Evolutionary conservation across 2,329 filamentous ascomycete species (phyloP).

Genomic region (Claviceps digitariae): DNA sequence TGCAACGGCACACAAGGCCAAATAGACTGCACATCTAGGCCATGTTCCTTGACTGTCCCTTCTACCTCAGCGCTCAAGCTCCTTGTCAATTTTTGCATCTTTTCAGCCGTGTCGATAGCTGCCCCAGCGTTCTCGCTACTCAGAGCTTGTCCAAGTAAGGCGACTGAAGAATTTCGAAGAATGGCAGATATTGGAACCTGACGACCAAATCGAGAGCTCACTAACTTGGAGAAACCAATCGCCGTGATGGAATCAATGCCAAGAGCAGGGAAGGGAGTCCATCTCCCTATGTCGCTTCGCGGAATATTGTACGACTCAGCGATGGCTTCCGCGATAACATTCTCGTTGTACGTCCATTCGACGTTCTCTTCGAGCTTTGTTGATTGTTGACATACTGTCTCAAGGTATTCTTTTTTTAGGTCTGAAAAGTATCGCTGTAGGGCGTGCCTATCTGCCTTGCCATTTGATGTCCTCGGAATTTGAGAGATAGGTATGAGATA

Average conservation of each 20-base stretch:
- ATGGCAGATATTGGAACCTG: constrained; percentile 54
- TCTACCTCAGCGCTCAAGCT: constrained; percentile 1
- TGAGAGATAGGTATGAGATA: constrained; percentile 54
- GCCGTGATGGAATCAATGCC: constrained; percentile 77
- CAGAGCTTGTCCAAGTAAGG: constrained; percentile 36
- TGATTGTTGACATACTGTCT: constrained; percentile 14
- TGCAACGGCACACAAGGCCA: constrained; percentile 79
- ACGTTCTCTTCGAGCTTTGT: constrained; percentile 18
- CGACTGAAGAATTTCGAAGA: constrained; percentile 54
- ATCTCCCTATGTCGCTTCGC: constrained; percentile 36
- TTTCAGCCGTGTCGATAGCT: neutral
- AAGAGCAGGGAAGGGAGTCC: constrained; percentile 62
- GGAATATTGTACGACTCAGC: constrained; percentile 34
- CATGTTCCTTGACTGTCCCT: constrained; percentile 6
- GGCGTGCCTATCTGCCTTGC: constrained; percentile 53
- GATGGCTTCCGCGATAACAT: constrained; percentile 39
- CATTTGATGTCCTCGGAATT: constrained; percentile 60
- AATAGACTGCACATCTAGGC: constrained; percentile 35
- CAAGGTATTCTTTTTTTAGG: constrained; percentile 33
- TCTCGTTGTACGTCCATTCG: constrained; percentile 43
- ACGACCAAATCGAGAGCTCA: constrained; percentile 33
- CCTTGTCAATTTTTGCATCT: constrained; percentile 14
- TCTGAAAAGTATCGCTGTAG: constrained; percentile 35
- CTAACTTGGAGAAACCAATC: constrained; percentile 49
- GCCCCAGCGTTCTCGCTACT: neutral